Evolutionary conservation across 208 protist species (phyloP).

Genomic region (Acanthamoeba sp.): DNA sequence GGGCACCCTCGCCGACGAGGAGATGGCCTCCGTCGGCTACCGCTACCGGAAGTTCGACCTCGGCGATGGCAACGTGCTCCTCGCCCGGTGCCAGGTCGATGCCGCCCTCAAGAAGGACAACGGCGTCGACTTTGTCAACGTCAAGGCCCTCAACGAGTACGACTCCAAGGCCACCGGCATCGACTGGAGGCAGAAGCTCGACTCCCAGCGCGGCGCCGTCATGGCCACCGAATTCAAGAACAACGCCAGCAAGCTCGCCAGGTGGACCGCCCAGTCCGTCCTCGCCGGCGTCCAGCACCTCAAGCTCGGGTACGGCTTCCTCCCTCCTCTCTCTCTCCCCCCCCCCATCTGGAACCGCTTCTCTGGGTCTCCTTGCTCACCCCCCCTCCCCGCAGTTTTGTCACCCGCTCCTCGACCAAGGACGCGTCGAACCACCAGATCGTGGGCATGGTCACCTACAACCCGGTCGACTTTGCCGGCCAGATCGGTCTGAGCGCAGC

Average conservation of each 20-base stretch:
- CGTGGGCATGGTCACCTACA: slow-evolving; percentile 78
- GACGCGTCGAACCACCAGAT: slow-evolving; percentile 76
- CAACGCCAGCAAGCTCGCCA: slow-evolving; percentile 87
- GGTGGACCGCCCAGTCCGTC: slow-evolving; percentile 84
- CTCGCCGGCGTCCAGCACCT: slow-evolving; percentile 83
- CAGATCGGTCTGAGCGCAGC: slow-evolving; percentile 86
- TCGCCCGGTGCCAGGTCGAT: slow-evolving; percentile 82
- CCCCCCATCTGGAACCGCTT: neutral
- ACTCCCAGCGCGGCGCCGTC: slow-evolving; percentile 87
- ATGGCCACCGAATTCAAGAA: slow-evolving; percentile 90
- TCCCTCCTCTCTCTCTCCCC: neutral
- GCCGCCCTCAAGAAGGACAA: slow-evolving; percentile 18
- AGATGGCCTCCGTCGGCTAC: slow-evolving; percentile 82
- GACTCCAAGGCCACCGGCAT: slow-evolving; percentile 79
- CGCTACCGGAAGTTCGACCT: slow-evolving; percentile 87
- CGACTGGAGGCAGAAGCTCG: slow-evolving; percentile 89
- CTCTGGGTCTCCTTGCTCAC: neutral
- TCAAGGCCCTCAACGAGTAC: slow-evolving; percentile 89
- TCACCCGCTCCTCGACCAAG: neutral
- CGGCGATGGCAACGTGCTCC: slow-evolving; percentile 82
- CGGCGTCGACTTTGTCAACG: slow-evolving; percentile 72
- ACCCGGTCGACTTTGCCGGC: slow-evolving; percentile 81
- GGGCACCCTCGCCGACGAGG: slow-evolving; percentile 72
- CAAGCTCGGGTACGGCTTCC: slow-evolving; percentile 85
- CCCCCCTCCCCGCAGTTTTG: slow-evolving; percentile 2